Base-by-base conservation (phyloP, 179 eudicot species). In the Beta lomatogona region DNA sequence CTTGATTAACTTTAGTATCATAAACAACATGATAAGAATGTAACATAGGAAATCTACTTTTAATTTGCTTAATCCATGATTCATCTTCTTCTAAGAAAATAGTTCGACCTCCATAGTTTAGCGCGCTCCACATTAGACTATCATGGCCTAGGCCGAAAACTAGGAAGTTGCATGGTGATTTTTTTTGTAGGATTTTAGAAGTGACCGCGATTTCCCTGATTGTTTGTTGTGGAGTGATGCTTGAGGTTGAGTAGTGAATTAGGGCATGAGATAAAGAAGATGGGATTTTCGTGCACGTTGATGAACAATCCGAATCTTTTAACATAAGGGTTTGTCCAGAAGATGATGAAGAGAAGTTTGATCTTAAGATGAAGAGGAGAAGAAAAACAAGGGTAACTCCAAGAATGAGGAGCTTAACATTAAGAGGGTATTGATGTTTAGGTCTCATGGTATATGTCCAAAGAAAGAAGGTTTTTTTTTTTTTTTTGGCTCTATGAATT, bases 181-280 rank as follows among this genome's bases (percentile, higher is more conserved):
- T 92, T 11, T 83, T 76, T 3, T 88, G 87, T 25, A 96, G 77
- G 69, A 93, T 78, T 55, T 83, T 88, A 10, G 91, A 84, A 0
- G 91, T 85, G 7, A 96, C 94, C 2, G 93, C 90, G 22, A 96
- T 89, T 65, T 96, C 98, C 46, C 87, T 83, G 76, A 71, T 86
- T 48, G 99, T 96, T 86, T 96, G 99, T 67, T 96, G 98, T n/a
- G 99, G 98, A 2, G 97, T 96, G 86, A 91, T 91, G 83, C 84
- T 89, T 50, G 98, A 92, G 82, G 97, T 94, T 57, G 99, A 73
- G 93, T 96, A 94, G 88, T 94, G 98, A 76, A 91, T 84, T 21
- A 96, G 77, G 0, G 94, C 86, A 75, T 88, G 85, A 45, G 99
- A 85, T 9, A 96, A 77, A 12, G 92, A 86, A 22, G 89, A 71